Base-by-base conservation (phyloP, 2,329 filamentous ascomycete species). In the Cladosporium sp. region DNA sequence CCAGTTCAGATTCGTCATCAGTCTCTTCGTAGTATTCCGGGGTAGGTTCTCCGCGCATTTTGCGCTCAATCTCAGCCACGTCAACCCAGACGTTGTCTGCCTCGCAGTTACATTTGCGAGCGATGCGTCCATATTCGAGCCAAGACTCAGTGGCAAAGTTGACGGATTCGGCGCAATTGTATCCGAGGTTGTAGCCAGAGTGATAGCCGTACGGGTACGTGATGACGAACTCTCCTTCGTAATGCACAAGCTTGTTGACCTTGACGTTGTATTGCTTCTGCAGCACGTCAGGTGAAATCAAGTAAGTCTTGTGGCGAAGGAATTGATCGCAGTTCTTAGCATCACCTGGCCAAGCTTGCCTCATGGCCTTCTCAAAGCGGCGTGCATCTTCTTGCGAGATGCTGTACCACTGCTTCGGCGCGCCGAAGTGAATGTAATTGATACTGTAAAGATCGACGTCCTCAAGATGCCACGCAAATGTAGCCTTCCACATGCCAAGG, bases 381-480 rank as follows among this genome's bases (percentile, higher is more conserved):
- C 93, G 88, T 15, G 94, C 93, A 77, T 99, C 95, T 70, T 92
- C 91, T 78, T 98, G 96, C 0, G 94, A 97, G 71, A 99, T 98
- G 79, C 93, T 97, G 81, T 99, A 99, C 95, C 95, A 99, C 78
- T 99, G 95, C 80, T 99, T 99, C 0, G 95, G 95, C 1, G 95
- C 95, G 64, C 95, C 95, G 77, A 99, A 99, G 76, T 99, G 95
- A 67, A 99, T 93, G 78, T 97, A 99, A 81, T 99, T 99, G 85
- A 99, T 99, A 78, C 93, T 98, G 87, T 99, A 99, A 4, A 99
- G 86, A 81, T 99, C 95, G 51, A 99, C 94, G 77, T 99, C 95
- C 77, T 99, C 95, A 63, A 99, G 82, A 85, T 99, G 95, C 95
- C 95, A 99, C 10, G 95, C 95, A 77, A 99, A 99, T 0, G 95